Conservation (phyloP, 257 asterid genomes). For the Lavandula angustifolia region DNA sequence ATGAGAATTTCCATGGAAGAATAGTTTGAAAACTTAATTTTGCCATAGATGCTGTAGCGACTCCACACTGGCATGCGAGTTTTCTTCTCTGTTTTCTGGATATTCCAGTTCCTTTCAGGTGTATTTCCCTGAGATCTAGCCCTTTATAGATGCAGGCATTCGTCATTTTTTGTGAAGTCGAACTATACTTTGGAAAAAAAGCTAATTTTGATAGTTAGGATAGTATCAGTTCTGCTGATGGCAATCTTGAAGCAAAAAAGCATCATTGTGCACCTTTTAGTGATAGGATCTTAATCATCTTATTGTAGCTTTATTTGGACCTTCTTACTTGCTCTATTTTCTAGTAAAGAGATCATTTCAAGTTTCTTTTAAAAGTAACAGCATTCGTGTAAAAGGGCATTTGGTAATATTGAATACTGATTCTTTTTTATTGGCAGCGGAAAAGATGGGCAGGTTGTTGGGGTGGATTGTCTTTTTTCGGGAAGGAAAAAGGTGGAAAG, state of each 20-base stretch:
- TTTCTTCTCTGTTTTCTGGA: neutral
- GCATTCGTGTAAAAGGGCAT: conserved; percentile 18
- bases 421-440: conserved; percentile 56
- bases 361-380: neutral
- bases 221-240: neutral
- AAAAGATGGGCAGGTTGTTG: conserved; percentile 88
- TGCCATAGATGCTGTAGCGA: neutral
- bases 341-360: neutral
- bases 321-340: neutral
- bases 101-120: neutral
- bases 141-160: neutral
- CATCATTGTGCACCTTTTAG: neutral
- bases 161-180: neutral
- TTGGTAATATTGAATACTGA: conserved; percentile 29
- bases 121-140: conserved; percentile 7
- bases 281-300: neutral
- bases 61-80: neutral
- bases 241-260: neutral
- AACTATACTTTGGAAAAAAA: neutral
- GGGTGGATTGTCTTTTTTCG: conserved; percentile 81
- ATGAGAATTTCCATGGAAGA: neutral
- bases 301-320: neutral
- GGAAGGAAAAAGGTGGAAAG: conserved; percentile 85
- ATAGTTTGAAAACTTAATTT: conserved; percentile 3
- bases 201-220: neutral